Conservation (phyloP, 2,329 filamentous ascomycete species). For the Neonectria faginata region DNA sequence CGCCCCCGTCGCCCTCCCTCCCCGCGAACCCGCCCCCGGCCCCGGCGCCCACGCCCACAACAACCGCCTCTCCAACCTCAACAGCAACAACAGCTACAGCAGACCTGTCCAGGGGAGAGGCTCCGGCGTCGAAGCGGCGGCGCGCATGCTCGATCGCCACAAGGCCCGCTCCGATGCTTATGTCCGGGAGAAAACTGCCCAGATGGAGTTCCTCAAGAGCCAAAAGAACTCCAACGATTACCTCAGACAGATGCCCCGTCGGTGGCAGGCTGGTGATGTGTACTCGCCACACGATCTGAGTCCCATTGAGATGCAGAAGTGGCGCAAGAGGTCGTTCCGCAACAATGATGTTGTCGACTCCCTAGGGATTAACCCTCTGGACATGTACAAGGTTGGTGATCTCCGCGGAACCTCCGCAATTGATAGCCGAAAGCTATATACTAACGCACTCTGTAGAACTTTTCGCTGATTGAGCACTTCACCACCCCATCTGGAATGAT, state of each 20-base stretch:
- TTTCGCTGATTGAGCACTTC: constrained; percentile 89
- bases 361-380: constrained; percentile 81
- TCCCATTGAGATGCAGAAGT: constrained; percentile 83
- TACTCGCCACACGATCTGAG: constrained; percentile 92
- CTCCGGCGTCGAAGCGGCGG: constrained; percentile 45
- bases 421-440: not conserved
- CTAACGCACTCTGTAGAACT: constrained; percentile 73
- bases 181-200: constrained; percentile 46
- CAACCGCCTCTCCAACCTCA: constrained; percentile 41
- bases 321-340: constrained; percentile 70
- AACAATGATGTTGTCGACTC: constrained; percentile 81
- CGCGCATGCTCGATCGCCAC: constrained; percentile 45
- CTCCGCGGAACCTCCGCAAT: not conserved
- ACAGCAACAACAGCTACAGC: constrained; percentile 33
- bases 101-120: constrained; percentile 6
- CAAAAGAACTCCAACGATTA: constrained; percentile 63
- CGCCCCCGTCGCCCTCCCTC: constrained; percentile 38
- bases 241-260: constrained; percentile 73
- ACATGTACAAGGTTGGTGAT: constrained; percentile 83
- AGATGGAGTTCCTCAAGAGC: constrained; percentile 54
- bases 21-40: constrained; percentile 38
- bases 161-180: constrained; percentile 37
- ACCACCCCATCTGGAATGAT: constrained; percentile 89
- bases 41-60: constrained; percentile 32
- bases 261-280: constrained; percentile 83